Base-by-base conservation (phyloP, 345 rosid genomes). In the Alliaria petiolata region DNA sequence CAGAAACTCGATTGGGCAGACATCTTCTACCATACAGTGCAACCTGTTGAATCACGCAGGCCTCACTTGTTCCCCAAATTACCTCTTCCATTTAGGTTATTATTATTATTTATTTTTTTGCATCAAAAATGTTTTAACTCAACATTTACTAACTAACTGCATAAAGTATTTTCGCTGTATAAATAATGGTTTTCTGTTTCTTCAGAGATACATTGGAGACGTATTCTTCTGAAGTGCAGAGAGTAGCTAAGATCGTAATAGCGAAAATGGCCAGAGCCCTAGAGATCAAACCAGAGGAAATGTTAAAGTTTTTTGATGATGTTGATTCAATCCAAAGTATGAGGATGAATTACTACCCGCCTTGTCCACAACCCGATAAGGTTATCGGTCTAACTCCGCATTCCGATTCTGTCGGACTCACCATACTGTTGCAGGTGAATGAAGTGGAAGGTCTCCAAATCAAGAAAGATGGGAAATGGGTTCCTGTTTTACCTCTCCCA, bases 281-380 rank as follows among this genome's bases (percentile, higher is more conserved):
- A n/a, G 69, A 71, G 40, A 81, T 86, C 80, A 90, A 88, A 13
- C 34, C 42, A 1, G 68, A 86, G 39, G 91, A 88, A 44, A 81
- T 86, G 44, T 20, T 25, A 39, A 55, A 47, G 26, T 45, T 78
- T 39, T 76, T 79, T 59, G 46, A 62, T 52, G 68, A 70, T 67
- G 70, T 35, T 53, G 86, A 79, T 7, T 12, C 11, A 15, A 0
- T 0, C 22, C 86, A 81, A 38, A 3, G 14, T 34, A 59, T 88
- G 60, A 85, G 88, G 67, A 80, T 86, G 58, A 86, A 86, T 44
- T 88, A 80, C 69, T 88, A 84, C 42, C 91, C 95, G 0, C 85
- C 85, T 3, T 88, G 91, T 59, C 95, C 95, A 0, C 72, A 83
- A 15, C 91, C 93, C 0, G 82, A 86, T 19, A 59, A 53, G 3